Evolutionary conservation across 495 filamentous ascomycete genomes (phyloP).

Genomic region (Daldinia loculata): DNA sequence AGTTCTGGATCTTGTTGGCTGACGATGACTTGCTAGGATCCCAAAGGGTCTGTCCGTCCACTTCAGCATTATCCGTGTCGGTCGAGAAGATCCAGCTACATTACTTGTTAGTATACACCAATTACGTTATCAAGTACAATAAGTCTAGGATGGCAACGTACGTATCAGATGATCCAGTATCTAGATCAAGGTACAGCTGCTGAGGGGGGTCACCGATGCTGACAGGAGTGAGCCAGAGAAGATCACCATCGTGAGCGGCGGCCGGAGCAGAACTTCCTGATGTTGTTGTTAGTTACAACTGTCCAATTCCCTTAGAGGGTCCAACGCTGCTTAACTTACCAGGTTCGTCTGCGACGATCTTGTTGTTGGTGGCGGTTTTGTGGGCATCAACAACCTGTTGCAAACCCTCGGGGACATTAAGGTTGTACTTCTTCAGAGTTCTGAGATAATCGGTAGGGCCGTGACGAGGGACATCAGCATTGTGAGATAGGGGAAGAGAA

Average conservation of each 20-base stretch:
- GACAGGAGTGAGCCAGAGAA: constrained; percentile 70
- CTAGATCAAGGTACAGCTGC: constrained; percentile 70
- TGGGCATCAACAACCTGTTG: constrained; percentile 44
- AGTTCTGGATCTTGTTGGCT: constrained; percentile 58
- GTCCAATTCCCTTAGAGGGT: not conserved
- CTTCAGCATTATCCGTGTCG: constrained; percentile 55
- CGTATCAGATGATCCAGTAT: constrained; percentile 79
- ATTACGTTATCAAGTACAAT: not conserved
- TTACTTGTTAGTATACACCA: constrained; percentile 27
- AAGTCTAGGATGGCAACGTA: constrained; percentile 54
- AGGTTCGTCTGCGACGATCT: constrained; percentile 16
- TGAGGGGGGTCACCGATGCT: constrained; percentile 75
- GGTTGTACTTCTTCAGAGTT: constrained; percentile 46
- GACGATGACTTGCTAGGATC: constrained; percentile 68
- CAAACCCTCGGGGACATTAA: constrained; percentile 38
- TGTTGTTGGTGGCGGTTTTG: constrained; percentile 23
- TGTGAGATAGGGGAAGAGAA: constrained; percentile 36
- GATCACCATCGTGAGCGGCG: constrained; percentile 55
- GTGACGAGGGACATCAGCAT: constrained; percentile 40
- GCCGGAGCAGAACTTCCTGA: constrained; percentile 34
- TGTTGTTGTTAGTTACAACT: constrained; percentile 16
- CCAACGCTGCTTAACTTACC: constrained; percentile 20
- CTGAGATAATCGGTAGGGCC: constrained; percentile 44
- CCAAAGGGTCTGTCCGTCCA: constrained; percentile 58
- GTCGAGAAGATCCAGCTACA: constrained; percentile 68